Evolutionary conservation across 108 stramenopile genomes (phyloP).

Genomic region (Skeletonema grethae): DNA sequence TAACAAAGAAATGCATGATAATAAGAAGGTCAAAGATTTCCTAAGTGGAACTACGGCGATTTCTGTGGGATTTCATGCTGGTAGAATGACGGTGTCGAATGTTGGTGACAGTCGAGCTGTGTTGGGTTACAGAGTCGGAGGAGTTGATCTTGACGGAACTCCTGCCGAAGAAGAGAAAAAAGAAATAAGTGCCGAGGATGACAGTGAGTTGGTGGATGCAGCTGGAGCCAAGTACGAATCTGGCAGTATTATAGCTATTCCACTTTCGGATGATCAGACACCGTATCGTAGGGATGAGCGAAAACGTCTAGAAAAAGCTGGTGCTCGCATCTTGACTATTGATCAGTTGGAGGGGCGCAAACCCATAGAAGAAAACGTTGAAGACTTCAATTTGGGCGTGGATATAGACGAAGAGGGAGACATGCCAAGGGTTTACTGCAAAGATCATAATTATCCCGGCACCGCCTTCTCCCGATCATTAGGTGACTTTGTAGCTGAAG

Average conservation of each 20-base stretch:
- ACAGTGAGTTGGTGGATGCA: neutral
- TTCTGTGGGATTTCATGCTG: slow-evolving; percentile 84
- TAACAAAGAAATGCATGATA: slow-evolving; percentile 71
- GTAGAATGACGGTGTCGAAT: slow-evolving; percentile 90
- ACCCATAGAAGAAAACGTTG: slow-evolving; percentile 60
- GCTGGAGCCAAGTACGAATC: neutral
- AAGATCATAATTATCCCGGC: slow-evolving; percentile 87
- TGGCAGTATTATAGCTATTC: slow-evolving; percentile 52
- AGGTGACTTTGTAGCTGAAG: slow-evolving; percentile 90
- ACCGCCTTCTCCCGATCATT: slow-evolving; percentile 95
- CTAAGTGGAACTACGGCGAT: slow-evolving; percentile 94
- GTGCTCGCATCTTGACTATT: slow-evolving; percentile 73
- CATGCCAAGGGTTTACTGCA: slow-evolving; percentile 89
- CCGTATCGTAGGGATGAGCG: slow-evolving; percentile 89
- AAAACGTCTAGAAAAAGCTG: slow-evolving; percentile 60
- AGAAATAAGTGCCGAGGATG: slow-evolving; percentile 47
- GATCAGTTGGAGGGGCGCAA: slow-evolving; percentile 83
- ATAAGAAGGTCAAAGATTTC: slow-evolving; percentile 82
- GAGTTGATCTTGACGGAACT: slow-evolving; percentile 1
- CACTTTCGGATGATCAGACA: slow-evolving; percentile 89
- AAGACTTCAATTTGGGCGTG: slow-evolving; percentile 66
- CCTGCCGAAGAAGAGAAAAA: slow-evolving; percentile 63
- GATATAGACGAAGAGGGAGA: slow-evolving; percentile 88
- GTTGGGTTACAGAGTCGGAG: slow-evolving; percentile 56
- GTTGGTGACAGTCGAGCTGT: slow-evolving; percentile 97